These are phyloP conservation scores for Panicum hallii DNA, from an alignment of 202 grass and related monocot species.

Conservation along the genomic window DNA sequence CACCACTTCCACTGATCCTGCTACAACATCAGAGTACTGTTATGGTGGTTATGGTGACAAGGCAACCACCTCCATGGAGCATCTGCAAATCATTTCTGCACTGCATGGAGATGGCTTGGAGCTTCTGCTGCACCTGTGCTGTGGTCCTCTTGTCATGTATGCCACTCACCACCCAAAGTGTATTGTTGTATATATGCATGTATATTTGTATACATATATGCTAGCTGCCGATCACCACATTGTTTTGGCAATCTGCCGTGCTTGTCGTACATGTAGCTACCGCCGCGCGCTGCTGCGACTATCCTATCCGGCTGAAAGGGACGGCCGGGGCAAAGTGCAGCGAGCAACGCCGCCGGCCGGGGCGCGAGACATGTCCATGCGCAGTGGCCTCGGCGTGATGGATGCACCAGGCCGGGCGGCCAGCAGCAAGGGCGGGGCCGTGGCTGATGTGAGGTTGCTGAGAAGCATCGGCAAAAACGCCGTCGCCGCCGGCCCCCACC, in stretches of 20 bases:
- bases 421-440: background rate
- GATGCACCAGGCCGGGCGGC: background rate
- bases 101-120: background rate
- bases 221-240: background rate
- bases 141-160: slow-evolving; percentile 49
- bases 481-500: slow-evolving; percentile 36
- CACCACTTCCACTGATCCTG: slow-evolving; percentile 38
- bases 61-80: slow-evolving; percentile 38
- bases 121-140: background rate
- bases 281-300: background rate
- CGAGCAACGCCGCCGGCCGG: background rate
- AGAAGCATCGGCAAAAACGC: slow-evolving; percentile 30
- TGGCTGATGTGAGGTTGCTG: slow-evolving; percentile 20
- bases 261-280: slow-evolving; percentile 3
- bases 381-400: background rate
- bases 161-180: slow-evolving; percentile 17
- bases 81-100: slow-evolving; percentile 5
- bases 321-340: slow-evolving; percentile 25
- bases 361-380: background rate
- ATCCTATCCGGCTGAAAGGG: slow-evolving; percentile 22
- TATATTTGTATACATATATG: background rate
- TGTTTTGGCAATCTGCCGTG: slow-evolving; percentile 15
- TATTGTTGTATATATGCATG: background rate
- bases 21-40: slow-evolving; percentile 22
- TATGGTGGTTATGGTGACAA: slow-evolving; percentile 30